phyloP scores from a whole-genome alignment of 2,329 filamentous ascomycete species.

The Metarhizium brunneum region DNA sequence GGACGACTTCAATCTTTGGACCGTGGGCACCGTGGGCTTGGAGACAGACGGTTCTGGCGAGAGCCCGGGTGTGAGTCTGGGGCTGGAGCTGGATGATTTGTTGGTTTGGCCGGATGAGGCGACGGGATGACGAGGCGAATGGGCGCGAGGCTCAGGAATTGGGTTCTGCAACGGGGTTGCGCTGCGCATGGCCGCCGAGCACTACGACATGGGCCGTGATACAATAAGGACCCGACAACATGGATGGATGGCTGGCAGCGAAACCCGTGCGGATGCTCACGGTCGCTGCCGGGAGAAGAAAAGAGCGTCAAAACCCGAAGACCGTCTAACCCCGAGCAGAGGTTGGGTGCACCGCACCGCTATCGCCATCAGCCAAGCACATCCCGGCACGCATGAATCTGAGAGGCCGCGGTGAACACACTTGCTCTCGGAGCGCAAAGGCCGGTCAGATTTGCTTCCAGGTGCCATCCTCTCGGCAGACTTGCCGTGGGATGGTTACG shows the following conservation, averaged over 20 bases:
- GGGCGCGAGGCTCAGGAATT: background rate
- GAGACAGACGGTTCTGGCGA: background rate
- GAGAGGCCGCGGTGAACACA: no score
- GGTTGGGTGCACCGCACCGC: no score
- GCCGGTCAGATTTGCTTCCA: background rate
- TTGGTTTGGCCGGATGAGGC: slow-evolving; percentile 10
- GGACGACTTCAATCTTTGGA: background rate
- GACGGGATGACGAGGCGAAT: background rate
- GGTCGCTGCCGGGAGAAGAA: no score
- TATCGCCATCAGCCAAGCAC: no score
- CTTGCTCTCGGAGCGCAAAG: no score
- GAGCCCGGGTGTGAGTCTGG: background rate
- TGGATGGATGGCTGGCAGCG: no score
- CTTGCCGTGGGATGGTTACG: slow-evolving; percentile 10
- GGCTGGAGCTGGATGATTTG: slow-evolving; percentile 10
- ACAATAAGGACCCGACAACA: no score
- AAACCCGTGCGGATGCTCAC: no score
- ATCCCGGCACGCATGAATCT: no score
- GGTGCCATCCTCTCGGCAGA: background rate
- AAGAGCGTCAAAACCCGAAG: background rate
- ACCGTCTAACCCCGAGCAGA: background rate
- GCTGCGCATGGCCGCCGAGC: no score
- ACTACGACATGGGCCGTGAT: no score
- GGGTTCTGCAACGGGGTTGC: no score
- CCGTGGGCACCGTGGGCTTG: background rate